These are phyloP conservation scores for Haplosporangium sp. DNA, from an alignment of 371 early-diverging fungal genomes.

Conservation along the genomic window DNA sequence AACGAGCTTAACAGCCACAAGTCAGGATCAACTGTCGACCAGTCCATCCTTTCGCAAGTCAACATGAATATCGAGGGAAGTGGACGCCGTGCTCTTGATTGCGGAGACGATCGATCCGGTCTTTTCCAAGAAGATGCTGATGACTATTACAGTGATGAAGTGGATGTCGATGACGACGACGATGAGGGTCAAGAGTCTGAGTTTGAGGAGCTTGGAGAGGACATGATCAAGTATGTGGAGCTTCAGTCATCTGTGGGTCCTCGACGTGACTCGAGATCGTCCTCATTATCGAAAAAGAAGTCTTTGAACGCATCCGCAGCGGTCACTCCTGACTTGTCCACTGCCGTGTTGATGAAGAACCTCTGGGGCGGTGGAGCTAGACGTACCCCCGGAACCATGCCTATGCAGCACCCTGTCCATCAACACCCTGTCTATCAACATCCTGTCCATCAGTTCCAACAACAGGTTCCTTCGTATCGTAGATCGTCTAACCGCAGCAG, in stretches of 20 bases:
- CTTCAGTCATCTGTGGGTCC: conserved; percentile 35
- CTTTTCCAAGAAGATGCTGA: conserved; percentile 6
- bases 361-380: conserved; percentile 24
- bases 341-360: conserved; percentile 40
- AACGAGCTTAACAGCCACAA: conserved; percentile 22
- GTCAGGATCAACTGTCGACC: conserved; percentile 5
- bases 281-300: conserved; percentile 26
- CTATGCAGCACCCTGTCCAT: conserved; percentile 14
- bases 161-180: conserved; percentile 16
- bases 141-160: conserved; percentile 4
- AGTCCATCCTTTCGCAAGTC: conserved; percentile 16
- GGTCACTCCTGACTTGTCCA: conserved; percentile 32
- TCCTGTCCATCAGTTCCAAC: neutral
- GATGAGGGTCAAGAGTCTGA: conserved; percentile 49
- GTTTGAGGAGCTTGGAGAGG: conserved; percentile 52
- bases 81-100: conserved; percentile 26
- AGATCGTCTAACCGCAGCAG: conserved; percentile 16
- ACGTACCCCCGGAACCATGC: conserved; percentile 15
- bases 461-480: neutral
- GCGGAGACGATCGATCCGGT: conserved; percentile 24
- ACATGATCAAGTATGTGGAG: conserved; percentile 52
- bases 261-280: conserved; percentile 29
- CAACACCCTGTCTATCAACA: neutral
- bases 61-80: conserved; percentile 7
- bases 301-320: neutral